Evolutionary conservation across 2,329 filamentous ascomycete species (phyloP).

Genomic region (Aspergillus sp.): DNA sequence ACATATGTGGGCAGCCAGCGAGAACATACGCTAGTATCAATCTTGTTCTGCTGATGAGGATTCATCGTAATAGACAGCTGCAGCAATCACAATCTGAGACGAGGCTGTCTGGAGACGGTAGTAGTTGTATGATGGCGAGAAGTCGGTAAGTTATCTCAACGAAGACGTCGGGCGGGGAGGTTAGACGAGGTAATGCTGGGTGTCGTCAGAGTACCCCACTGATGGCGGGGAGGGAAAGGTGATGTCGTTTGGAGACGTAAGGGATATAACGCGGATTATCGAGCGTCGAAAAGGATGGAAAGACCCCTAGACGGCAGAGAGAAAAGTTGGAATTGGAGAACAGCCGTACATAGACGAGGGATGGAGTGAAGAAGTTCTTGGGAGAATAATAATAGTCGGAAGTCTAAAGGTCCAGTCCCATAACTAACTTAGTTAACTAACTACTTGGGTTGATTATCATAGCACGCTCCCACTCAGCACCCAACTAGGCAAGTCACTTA

Average conservation of each 20-base stretch:
- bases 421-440: too few relatives aligned
- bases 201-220: slow-evolving; percentile 20
- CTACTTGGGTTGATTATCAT: slow-evolving; percentile 1
- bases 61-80: slow-evolving; percentile 65
- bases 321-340: not conserved
- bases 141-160: slow-evolving; percentile 8
- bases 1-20: not conserved
- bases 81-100: slow-evolving; percentile 4
- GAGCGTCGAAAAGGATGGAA: not conserved
- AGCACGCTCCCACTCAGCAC: not conserved
- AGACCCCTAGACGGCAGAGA: not conserved
- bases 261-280: not conserved
- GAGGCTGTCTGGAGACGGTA: not conserved
- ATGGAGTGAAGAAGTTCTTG: not conserved
- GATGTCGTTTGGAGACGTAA: slow-evolving; percentile 2
- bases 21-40: slow-evolving; percentile 83
- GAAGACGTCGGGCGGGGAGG: slow-evolving; percentile 5
- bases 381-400: not conserved
- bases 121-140: not conserved
- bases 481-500: slow-evolving; percentile 8
- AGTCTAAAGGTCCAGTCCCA: not conserved
- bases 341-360: not conserved
- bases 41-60: slow-evolving; percentile 96
- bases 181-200: slow-evolving; percentile 11
- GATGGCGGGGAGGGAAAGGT: slow-evolving; percentile 10